A percentile compares a stretch with the other conserved stretches of the same genome.
Conservation (phyloP, 106 monocot species). For the Platanthera zijinensis region DNA sequence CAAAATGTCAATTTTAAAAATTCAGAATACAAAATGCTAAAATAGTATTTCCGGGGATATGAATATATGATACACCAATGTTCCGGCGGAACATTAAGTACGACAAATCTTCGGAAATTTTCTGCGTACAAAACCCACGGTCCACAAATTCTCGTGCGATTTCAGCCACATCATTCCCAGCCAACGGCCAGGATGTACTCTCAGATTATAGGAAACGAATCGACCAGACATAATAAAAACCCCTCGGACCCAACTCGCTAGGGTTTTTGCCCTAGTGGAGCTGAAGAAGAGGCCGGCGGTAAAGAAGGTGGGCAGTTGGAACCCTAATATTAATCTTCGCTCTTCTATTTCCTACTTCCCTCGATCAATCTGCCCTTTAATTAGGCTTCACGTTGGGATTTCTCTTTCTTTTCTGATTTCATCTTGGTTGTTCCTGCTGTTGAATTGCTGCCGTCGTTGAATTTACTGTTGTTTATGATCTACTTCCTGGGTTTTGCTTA, state of each 20-base stretch:
- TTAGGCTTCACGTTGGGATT: not conserved
- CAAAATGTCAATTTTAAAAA: too few species aligned
- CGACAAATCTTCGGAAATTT: too few species aligned
- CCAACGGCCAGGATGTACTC: conserved; percentile 1
- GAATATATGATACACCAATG: too few species aligned
- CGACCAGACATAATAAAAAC: not conserved
- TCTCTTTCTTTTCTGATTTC: not conserved
- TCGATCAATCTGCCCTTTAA: not conserved
- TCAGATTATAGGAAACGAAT: not conserved
- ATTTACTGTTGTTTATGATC: not conserved
- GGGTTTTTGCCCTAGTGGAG: conserved; percentile 1
- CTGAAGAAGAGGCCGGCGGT: not conserved
- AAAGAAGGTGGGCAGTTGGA: not conserved
- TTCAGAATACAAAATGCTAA: too few species aligned
- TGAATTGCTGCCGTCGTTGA: not conserved
- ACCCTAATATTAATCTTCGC: not conserved
- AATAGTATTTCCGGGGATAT: too few species aligned
- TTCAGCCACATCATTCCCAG: not conserved
- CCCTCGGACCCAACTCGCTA: not conserved
- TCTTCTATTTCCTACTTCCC: not conserved
- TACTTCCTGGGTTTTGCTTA: not conserved
- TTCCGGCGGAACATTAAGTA: too few species aligned
- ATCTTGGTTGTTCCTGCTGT: not conserved
- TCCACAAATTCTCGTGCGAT: not conserved
- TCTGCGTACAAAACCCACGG: not conserved